A percentile compares a stretch with the other conserved stretches of the same genome.
Conservation (phyloP, 2,329 filamentous ascomycete species). For the Exophiala viscosa region DNA sequence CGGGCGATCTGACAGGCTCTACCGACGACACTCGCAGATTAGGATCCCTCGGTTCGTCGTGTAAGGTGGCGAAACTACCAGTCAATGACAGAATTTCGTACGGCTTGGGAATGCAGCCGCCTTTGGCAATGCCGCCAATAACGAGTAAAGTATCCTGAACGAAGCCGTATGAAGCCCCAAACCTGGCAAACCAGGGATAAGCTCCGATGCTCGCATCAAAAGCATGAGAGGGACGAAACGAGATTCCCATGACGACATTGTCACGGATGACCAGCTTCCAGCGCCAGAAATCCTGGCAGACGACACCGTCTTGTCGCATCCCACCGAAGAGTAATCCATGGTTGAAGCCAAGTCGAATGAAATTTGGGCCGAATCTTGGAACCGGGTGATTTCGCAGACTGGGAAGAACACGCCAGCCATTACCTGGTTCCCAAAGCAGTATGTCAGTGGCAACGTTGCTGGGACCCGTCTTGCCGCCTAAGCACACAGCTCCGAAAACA, state of each 20-base stretch:
- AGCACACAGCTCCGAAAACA: conserved; percentile 50
- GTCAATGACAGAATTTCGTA: conserved; percentile 53
- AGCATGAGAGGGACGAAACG: conserved; percentile 22
- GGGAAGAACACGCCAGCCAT: conserved; percentile 50
- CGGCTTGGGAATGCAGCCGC: conserved; percentile 36
- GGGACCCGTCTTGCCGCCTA: conserved; percentile 59
- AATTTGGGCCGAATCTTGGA: conserved; percentile 55
- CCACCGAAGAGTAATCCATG: conserved; percentile 69
- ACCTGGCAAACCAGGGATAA: conserved; percentile 37
- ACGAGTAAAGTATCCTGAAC: conserved; percentile 48
- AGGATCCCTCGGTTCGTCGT: conserved; percentile 23
- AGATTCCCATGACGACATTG: conserved; percentile 33
- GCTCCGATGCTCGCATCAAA: conserved; percentile 28
- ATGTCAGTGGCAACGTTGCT: conserved; percentile 49
- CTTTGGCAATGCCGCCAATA: conserved; percentile 49
- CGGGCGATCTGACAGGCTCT: conserved; percentile 28
- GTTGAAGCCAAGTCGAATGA: conserved; percentile 41
- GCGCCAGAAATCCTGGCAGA: conserved; percentile 61
- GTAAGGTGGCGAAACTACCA: conserved; percentile 20
- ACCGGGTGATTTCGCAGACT: conserved; percentile 37
- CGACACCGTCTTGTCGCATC: conserved; percentile 59
- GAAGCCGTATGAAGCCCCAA: conserved; percentile 51
- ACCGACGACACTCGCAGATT: conserved; percentile 30
- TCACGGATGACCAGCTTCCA: conserved; percentile 55
- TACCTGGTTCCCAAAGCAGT: conserved; percentile 51